Base-by-base conservation (phyloP, 768 basidiomycete species). In the Cystoderma amianthinum region DNA sequence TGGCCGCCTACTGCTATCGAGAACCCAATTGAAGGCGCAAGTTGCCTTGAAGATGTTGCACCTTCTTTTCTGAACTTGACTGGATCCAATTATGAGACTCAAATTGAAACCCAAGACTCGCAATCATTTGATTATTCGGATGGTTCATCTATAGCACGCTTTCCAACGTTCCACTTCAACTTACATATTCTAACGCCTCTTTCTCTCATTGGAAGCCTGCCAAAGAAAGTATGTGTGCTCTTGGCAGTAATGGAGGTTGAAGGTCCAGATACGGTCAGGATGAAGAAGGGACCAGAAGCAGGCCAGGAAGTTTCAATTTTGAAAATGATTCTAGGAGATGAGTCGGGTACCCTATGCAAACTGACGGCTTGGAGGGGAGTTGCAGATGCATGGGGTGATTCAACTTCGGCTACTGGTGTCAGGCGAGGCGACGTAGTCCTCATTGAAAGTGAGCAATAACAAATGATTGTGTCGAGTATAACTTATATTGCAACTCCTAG, bases 351-450 rank as follows among this genome's bases (percentile, higher is more conserved):
- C 1, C 70, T 89, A 5, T 77, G 77, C 51, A 86, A 81, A 59
- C 56, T 90, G 13, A 83, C 82, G 3, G 86, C 81, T 10, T 91
- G 88, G 88, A 65, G 86, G 41, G 81, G 88, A 35, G 63, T 74
- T 3, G 88, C 88, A 9, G 82, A 88, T 33, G 57, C 59, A 0
- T 89, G 86, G 87, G 83, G 81, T 17, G 71, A 68, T 1, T 44
- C 58, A 25, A 63, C 65, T 7, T 58, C 65, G 5, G 58, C 57
- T 2, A 56, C 63, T 9, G 71, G 60, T 13, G 58, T 77, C 2
- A 84, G 80, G 52, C 68, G 83, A 36, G 88, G 90, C 17, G 34
- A 15, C 54, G 64, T 90, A 12, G 62, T 86, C 5, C 65, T 80
- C 44, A 62, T 90, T 12, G 76, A 84, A 55, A 84, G 88, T 83